These are phyloP conservation scores for Coix lacrymajobi DNA, from an alignment of 176 grass and related monocot genomes.

Conservation along the genomic window DNA sequence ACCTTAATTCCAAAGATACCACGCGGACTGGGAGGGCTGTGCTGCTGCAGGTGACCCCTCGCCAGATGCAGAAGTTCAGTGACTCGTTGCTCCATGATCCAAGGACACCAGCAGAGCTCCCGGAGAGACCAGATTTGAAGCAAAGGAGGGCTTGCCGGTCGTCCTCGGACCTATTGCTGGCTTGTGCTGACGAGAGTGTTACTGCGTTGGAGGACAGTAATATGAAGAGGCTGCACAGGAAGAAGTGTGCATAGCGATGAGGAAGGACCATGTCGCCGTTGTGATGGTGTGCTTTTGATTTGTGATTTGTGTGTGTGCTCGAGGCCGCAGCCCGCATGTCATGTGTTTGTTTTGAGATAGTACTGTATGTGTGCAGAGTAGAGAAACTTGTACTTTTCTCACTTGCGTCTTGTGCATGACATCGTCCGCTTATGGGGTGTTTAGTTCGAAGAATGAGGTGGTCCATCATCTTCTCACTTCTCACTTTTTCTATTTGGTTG, in stretches of 20 bases:
- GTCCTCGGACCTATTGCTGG: background rate
- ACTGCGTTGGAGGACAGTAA: background rate
- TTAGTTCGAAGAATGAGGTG: too few species aligned
- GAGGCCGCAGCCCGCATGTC: background rate
- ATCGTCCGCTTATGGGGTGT: too few species aligned
- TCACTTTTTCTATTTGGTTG: too few species aligned
- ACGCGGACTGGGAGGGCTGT: background rate
- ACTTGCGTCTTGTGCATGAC: background rate
- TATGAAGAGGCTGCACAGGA: constrained; percentile 6
- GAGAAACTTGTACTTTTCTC: background rate
- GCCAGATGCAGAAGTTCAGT: constrained; percentile 37
- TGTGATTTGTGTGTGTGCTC: background rate
- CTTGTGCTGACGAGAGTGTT: constrained; percentile 8
- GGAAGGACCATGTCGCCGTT: background rate
- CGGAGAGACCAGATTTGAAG: constrained; percentile 34
- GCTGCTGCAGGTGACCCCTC: constrained; percentile 35
- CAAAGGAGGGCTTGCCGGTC: constrained; percentile 42
- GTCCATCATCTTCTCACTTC: too few species aligned
- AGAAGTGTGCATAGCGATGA: background rate
- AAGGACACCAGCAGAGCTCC: background rate
- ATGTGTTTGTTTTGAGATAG: background rate
- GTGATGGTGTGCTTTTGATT: background rate
- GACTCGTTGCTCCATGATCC: constrained; percentile 14
- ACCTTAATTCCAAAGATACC: constrained; percentile 14
- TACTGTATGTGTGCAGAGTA: background rate